Conservation (phyloP, 2,329 filamentous ascomycete species). For the Cercospora sp. region DNA sequence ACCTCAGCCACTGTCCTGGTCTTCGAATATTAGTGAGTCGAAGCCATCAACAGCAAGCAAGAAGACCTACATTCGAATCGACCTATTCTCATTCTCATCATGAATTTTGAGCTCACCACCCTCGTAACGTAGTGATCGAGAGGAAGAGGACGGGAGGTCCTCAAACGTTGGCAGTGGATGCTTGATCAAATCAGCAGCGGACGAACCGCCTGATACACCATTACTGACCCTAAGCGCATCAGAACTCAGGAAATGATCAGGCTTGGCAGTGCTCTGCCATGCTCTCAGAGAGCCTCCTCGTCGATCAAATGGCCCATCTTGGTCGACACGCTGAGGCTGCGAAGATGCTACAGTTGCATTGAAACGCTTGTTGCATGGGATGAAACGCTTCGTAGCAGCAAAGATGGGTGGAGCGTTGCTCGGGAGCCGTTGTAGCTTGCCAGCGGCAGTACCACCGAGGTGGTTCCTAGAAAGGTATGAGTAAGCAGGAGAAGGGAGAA, state of each 20-base stretch:
- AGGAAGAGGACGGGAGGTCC: slow-evolving; percentile 5
- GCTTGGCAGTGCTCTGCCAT: slow-evolving; percentile 20
- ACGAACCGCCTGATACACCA: not conserved
- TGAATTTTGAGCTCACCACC: slow-evolving; percentile 23
- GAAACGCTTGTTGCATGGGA: not conserved
- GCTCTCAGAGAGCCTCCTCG: slow-evolving; percentile 18
- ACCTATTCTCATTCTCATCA: slow-evolving; percentile 20
- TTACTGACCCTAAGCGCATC: slow-evolving; percentile 18
- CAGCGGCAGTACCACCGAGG: not conserved
- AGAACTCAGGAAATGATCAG: slow-evolving; percentile 21
- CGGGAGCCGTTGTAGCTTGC: not conserved
- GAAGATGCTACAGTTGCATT: not conserved
- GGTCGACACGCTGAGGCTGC: slow-evolving; percentile 6
- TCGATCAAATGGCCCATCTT: slow-evolving; percentile 24
- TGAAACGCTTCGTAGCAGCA: not conserved
- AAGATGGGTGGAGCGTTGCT: not conserved
- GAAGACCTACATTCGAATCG: slow-evolving; percentile 21
- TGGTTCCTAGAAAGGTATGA: not conserved
- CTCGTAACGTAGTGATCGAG: slow-evolving; percentile 18
- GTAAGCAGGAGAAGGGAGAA: not conserved
- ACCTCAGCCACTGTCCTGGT: slow-evolving; percentile 28
- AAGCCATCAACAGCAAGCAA: not conserved
- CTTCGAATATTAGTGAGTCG: slow-evolving; percentile 14
- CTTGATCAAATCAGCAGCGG: slow-evolving; percentile 13
- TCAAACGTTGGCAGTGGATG: slow-evolving; percentile 25